A percentile compares a stretch with the other conserved stretches of the same genome.
Evolutionary conservation across 1,139 yeast genomes (phyloP).

Genomic region (Eremothecium coryli): DNA sequence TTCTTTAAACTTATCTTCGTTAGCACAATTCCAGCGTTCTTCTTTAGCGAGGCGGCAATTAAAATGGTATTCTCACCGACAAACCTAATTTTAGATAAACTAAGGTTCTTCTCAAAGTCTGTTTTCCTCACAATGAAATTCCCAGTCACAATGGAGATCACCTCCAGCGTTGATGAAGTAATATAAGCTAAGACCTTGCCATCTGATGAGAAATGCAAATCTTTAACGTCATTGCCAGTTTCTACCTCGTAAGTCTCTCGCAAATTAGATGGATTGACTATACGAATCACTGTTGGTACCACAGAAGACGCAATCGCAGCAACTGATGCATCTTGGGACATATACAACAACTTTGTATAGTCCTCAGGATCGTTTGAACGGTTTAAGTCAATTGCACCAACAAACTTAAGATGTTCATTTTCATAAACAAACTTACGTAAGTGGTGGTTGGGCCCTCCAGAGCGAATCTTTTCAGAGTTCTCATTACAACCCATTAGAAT

Average conservation of each 20-base stretch:
- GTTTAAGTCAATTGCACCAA: slow-evolving; percentile 43
- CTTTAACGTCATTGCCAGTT: slow-evolving; percentile 45
- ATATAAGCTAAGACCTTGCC: slow-evolving; percentile 49
- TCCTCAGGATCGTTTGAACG: slow-evolving; percentile 37
- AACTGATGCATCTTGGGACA: slow-evolving; percentile 45
- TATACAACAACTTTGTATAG: slow-evolving; percentile 49
- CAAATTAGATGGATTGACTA: slow-evolving; percentile 50
- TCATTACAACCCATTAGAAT: slow-evolving; percentile 73
- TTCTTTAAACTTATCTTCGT: slow-evolving; percentile 25
- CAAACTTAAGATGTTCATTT: slow-evolving; percentile 53
- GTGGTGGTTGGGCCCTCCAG: slow-evolving; percentile 58
- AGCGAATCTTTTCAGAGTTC: slow-evolving; percentile 43
- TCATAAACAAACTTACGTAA: slow-evolving; percentile 54
- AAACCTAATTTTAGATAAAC: slow-evolving; percentile 53
- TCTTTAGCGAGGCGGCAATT: slow-evolving; percentile 46
- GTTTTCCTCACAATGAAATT: slow-evolving; percentile 32
- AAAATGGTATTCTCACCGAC: slow-evolving; percentile 42
- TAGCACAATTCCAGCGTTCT: slow-evolving; percentile 36
- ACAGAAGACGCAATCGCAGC: slow-evolving; percentile 59
- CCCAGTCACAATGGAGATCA: slow-evolving; percentile 38
- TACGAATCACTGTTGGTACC: slow-evolving; percentile 47
- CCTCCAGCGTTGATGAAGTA: slow-evolving; percentile 45
- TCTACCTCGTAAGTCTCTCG: slow-evolving; percentile 45
- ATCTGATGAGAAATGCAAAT: slow-evolving; percentile 40
- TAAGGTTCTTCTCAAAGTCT: slow-evolving; percentile 30